phyloP scores from a whole-genome alignment of 2,329 filamentous ascomycete species.

The Botrytis fragariae region DNA sequence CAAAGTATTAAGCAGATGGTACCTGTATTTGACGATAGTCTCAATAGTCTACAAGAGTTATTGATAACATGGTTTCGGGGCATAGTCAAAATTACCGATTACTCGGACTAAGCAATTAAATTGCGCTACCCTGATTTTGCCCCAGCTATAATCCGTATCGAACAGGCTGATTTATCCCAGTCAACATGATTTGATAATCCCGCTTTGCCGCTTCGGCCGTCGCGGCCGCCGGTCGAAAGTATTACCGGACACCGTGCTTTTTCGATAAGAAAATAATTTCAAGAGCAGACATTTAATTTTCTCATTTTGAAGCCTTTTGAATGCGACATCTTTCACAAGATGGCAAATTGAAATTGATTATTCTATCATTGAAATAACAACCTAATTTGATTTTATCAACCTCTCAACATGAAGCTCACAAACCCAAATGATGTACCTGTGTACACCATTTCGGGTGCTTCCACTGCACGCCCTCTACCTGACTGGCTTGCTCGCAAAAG shows the following conservation, averaged over 20 bases:
- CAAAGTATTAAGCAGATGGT: not conserved
- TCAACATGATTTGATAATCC: not conserved
- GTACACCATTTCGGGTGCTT: constrained; percentile 91
- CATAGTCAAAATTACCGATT: constrained; percentile 12
- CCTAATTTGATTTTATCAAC: not conserved
- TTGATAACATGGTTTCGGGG: constrained; percentile 12
- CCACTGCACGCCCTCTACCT: constrained; percentile 80
- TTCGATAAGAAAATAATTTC: constrained; percentile 21
- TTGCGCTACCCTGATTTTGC: not conserved
- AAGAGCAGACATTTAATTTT: constrained; percentile 5
- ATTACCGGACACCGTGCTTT: not conserved
- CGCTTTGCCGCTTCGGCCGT: not conserved
- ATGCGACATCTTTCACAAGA: constrained; percentile 7
- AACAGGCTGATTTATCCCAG: not conserved
- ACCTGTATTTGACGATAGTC: not conserved
- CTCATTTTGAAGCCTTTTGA: not conserved
- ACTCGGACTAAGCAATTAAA: constrained; percentile 13
- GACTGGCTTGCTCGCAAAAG: constrained; percentile 92
- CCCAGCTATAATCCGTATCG: not conserved
- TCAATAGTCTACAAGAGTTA: not conserved
- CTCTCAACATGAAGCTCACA: constrained; percentile 68
- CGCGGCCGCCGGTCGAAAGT: constrained; percentile 6
- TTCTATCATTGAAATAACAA: not conserved
- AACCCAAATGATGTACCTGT: constrained; percentile 82
- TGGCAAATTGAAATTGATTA: not conserved